These are phyloP conservation scores for Eucalyptus albens DNA, from an alignment of 345 rosid species.

Conservation along the genomic window DNA sequence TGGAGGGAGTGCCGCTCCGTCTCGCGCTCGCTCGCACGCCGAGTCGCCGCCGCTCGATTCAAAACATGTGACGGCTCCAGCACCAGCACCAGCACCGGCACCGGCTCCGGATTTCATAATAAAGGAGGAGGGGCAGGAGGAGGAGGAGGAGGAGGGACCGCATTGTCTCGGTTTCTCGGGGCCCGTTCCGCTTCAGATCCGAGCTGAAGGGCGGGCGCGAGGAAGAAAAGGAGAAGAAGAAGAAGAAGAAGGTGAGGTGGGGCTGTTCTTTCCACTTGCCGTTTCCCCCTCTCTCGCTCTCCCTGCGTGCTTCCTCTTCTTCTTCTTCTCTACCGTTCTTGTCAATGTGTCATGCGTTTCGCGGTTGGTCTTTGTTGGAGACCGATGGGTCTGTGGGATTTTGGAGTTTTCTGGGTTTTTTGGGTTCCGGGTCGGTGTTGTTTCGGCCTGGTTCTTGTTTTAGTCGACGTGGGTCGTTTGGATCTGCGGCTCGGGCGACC, in stretches of 20 bases:
- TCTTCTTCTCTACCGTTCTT: neutral
- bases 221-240: neutral
- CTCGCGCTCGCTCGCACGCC: neutral
- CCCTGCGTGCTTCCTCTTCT: neutral
- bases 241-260: neutral
- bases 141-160: neutral
- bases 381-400: neutral
- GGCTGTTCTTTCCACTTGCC: neutral
- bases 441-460: neutral
- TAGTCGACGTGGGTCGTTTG: neutral
- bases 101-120: neutral
- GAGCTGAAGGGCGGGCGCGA: neutral
- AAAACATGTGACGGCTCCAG: neutral
- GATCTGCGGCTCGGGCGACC: neutral
- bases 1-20: neutral
- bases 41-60: neutral
- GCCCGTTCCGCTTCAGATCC: neutral
- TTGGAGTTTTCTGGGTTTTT: neutral
- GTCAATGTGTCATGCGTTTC: neutral
- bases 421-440: neutral
- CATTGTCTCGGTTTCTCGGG: neutral
- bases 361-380: neutral
- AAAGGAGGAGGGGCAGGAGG: neutral
- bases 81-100: neutral
- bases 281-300: neutral